Conservation (phyloP, 139 green algal genomes). For the Chlamydomonas sp. region DNA sequence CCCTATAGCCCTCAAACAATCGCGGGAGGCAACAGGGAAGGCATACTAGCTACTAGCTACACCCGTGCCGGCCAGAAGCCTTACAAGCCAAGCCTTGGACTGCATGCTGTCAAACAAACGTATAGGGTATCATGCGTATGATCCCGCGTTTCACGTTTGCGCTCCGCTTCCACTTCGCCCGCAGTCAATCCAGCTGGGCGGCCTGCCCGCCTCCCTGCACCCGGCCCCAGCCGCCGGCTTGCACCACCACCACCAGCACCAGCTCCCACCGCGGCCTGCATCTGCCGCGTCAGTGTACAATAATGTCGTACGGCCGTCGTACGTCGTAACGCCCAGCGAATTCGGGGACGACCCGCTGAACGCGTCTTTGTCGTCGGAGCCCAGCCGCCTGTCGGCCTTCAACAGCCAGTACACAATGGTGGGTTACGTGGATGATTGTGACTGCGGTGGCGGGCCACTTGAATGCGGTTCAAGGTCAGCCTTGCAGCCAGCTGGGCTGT, state of each 20-base stretch:
- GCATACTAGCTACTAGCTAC: no score
- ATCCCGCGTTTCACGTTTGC: not conserved
- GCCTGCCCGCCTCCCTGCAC: not conserved
- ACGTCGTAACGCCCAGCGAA: slow-evolving; percentile 12
- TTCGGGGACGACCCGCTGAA: slow-evolving; percentile 11
- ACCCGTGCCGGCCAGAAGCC: no score
- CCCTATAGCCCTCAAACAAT: no score
- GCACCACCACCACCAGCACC: slow-evolving; percentile 6
- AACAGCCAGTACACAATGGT: not conserved
- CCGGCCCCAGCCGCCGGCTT: not conserved
- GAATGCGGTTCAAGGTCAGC: not conserved
- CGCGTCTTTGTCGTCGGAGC: not conserved
- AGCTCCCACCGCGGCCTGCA: not conserved
- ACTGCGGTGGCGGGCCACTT: not conserved
- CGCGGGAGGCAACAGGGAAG: no score
- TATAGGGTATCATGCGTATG: no score
- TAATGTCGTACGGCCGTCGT: not conserved
- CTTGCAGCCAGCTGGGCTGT: no score
- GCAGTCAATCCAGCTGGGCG: slow-evolving; percentile 2
- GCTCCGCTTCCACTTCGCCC: not conserved
- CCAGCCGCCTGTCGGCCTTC: not conserved
- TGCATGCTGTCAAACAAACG: no score
- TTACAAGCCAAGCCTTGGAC: no score
- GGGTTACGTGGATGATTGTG: not conserved
- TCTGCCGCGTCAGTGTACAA: not conserved